These are phyloP conservation scores for Suhomyces sp. DNA, from an alignment of 805 yeast species.

Conservation along the genomic window DNA sequence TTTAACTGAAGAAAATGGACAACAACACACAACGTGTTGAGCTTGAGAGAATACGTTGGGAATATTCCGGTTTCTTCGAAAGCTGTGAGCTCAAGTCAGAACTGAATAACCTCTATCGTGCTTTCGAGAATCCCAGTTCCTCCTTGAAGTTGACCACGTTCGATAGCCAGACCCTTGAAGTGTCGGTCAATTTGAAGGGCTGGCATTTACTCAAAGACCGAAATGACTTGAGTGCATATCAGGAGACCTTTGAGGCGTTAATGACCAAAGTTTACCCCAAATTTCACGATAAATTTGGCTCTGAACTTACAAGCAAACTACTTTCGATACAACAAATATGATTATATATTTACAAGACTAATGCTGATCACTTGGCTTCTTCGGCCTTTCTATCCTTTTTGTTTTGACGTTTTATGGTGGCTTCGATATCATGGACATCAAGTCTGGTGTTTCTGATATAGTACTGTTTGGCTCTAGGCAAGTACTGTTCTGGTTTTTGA, in stretches of 20 bases:
- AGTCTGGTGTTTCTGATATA: constrained; percentile 78
- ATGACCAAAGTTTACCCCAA: constrained; percentile 24
- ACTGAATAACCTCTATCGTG: not conserved
- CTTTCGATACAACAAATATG: not conserved
- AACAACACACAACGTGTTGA: constrained; percentile 15
- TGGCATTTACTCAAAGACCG: constrained; percentile 22
- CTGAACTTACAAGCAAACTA: constrained; percentile 17
- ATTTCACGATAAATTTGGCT: constrained; percentile 20
- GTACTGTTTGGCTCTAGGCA: constrained; percentile 80
- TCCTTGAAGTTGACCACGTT: not conserved
- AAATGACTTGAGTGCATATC: not conserved
- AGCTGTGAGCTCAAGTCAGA: constrained; percentile 6
- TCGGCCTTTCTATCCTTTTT: constrained; percentile 11
- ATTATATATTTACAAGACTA: constrained; percentile 3
- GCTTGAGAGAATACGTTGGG: constrained; percentile 16
- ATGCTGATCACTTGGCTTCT: constrained; percentile 3
- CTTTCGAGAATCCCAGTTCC: not conserved
- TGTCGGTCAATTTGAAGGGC: constrained; percentile 27
- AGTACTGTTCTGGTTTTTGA: constrained; percentile 68
- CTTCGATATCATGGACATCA: constrained; percentile 72
- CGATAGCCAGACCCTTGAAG: constrained; percentile 5
- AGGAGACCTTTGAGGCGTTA: constrained; percentile 32
- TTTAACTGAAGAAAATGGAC: not conserved
- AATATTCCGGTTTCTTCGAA: constrained; percentile 22
- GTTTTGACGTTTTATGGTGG: constrained; percentile 24